A percentile compares a stretch with the other conserved stretches of the same genome.
Conservation (phyloP, 78 protist genomes). For the Diacronema lutheri region DNA sequence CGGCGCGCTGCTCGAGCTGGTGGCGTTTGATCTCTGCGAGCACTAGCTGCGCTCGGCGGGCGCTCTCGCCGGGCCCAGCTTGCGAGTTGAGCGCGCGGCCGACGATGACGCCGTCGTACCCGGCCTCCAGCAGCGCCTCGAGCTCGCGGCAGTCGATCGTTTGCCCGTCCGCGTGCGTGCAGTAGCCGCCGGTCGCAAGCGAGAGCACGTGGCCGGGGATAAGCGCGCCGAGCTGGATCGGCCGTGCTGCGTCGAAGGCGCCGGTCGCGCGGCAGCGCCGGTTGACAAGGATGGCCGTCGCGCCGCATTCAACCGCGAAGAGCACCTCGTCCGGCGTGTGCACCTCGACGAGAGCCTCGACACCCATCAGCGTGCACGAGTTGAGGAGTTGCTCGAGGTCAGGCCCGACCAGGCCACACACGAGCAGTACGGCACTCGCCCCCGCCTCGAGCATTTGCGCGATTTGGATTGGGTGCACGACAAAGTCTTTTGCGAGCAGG, state of each 20-base stretch:
- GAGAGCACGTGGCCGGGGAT: neutral
- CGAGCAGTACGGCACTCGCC: neutral
- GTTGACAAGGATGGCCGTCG: neutral
- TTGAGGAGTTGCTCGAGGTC: neutral
- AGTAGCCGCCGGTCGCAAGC: neutral
- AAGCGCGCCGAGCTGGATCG: neutral
- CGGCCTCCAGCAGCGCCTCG: neutral
- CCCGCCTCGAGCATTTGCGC: neutral
- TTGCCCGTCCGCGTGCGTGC: too few species aligned
- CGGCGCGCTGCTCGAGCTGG: too few species aligned
- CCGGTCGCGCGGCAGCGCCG: neutral
- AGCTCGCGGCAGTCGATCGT: neutral
- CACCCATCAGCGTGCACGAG: slow-evolving; percentile 1
- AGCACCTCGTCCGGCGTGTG: slow-evolving; percentile 2
- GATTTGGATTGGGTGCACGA: neutral
- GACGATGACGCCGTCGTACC: slow-evolving; percentile 7
- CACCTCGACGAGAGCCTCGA: slow-evolving; percentile 23
- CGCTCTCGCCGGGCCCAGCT: too few species aligned
- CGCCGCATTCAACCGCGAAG: neutral
- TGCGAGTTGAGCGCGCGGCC: neutral
- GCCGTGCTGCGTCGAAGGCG: neutral
- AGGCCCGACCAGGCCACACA: neutral
- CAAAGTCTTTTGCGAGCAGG: neutral
- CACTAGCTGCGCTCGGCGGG: too few species aligned
- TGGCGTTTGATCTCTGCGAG: too few species aligned